Base-by-base conservation (phyloP, 2,329 filamentous ascomycete genomes). In the Arthrobotrys sphaeroides region DNA sequence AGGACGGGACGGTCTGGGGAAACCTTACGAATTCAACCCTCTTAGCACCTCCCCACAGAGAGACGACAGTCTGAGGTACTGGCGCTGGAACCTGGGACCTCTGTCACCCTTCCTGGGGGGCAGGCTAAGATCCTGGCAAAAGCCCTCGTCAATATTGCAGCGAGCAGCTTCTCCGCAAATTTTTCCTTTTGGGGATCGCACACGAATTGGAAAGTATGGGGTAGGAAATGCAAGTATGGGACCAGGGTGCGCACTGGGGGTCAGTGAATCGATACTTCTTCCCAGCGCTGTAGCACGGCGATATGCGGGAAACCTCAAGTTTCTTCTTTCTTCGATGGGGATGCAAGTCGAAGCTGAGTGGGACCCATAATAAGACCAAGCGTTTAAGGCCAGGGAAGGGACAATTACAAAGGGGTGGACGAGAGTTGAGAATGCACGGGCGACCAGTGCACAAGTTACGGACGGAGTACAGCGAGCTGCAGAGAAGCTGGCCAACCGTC, bases 121-220 rank as follows among this genome's bases (percentile, higher is more conserved):
- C 61, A 22, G 36, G 61, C 36, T 49, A 67, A 67, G 36, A 67
- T 67, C 62, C 62, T 20, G 57, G 62, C 38, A 47, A 36, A 51
- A 47, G 66, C 66, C 66, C 66, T 70, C 66, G 66, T 70, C 38
- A 70, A 70, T 51, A 49, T 57, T 65, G 51, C 49, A 51, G 42
- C 31, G 28, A 49, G 36, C 31, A 49, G 51, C 70, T 74, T 74
- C 70, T 74, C 70, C 70, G 70, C 70, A 74, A 66, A 57, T 47
- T 67, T 74, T 67, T 67, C 70, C 70, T 61, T 62, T 68, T 74
- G 69, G 51, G 62, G 70, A 53, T 67, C 70, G 61, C 36, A 62
- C 70, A 68, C 62, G 70, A 67, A 68, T 57, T 26, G 62, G 33
- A 65, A 74, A 74, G 61, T 74, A 74, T 74, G 70, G 70, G 70